These are phyloP conservation scores for Phaeosphaeriaceae sp. DNA, from an alignment of 2,329 filamentous ascomycete species.

Conservation along the genomic window DNA sequence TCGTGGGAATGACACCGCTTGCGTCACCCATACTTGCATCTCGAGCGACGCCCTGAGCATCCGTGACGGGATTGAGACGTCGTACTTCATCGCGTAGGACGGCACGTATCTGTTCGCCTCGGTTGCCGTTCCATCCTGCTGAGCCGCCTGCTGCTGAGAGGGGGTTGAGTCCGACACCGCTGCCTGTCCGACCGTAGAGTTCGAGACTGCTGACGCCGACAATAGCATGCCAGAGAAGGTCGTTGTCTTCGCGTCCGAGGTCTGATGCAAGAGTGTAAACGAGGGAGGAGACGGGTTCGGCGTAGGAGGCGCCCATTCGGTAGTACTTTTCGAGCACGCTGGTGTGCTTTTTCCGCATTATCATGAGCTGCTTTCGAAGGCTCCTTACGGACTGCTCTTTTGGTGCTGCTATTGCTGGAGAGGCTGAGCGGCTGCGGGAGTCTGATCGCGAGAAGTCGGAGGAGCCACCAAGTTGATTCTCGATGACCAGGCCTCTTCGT, in stretches of 20 bases:
- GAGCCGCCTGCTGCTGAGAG: slow-evolving; percentile 60
- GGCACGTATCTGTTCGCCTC: slow-evolving; percentile 83
- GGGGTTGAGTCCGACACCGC: slow-evolving; percentile 73
- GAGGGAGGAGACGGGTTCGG: slow-evolving; percentile 92
- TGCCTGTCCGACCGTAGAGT: slow-evolving; percentile 84
- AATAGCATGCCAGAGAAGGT: slow-evolving; percentile 92
- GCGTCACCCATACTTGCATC: slow-evolving; percentile 70
- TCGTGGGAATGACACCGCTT: slow-evolving; percentile 85
- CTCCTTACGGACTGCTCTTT: slow-evolving; percentile 73
- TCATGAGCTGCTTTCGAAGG: slow-evolving; percentile 75
- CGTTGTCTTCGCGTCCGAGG: slow-evolving; percentile 94
- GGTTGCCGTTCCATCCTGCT: slow-evolving; percentile 79
- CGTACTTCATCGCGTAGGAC: slow-evolving; percentile 92
- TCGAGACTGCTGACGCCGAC: slow-evolving; percentile 95
- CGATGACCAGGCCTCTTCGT: slow-evolving; percentile 62
- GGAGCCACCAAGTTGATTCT: slow-evolving; percentile 40
- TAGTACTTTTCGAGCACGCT: slow-evolving; percentile 81
- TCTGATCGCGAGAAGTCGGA: slow-evolving; percentile 51
- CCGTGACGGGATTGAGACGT: slow-evolving; percentile 80
- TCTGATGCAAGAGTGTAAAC: slow-evolving; percentile 95
- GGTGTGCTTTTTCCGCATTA: slow-evolving; percentile 80
- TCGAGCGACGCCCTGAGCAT: slow-evolving; percentile 63
- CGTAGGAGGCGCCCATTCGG: slow-evolving; percentile 84
- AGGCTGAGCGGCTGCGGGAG: slow-evolving; percentile 46
- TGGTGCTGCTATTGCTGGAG: slow-evolving; percentile 46